Evolutionary conservation across 2,329 filamentous ascomycete species (phyloP).

Genomic region (Nemania sp.): DNA sequence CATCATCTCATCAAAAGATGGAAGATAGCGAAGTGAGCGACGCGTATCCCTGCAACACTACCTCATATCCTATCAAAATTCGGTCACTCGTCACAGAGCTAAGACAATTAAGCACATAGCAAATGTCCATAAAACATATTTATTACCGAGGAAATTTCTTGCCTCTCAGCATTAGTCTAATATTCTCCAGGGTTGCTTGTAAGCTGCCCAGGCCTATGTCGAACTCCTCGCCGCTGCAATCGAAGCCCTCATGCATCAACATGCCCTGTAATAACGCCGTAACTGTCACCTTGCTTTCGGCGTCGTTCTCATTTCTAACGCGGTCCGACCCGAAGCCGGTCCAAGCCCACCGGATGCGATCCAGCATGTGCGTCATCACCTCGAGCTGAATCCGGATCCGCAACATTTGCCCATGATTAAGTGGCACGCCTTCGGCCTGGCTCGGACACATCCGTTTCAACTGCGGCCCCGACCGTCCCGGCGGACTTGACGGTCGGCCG

Average conservation of each 20-base stretch:
- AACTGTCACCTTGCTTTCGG: neutral
- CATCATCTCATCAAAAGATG: no score
- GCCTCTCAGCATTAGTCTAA: neutral
- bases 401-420: neutral
- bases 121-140: no score
- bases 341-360: neutral
- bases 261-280: neutral
- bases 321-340: neutral
- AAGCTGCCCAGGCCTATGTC: neutral
- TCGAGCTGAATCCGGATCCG: neutral
- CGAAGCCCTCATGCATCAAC: neutral
- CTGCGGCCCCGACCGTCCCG: neutral
- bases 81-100: no score
- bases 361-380: neutral
- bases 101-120: no score
- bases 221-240: neutral
- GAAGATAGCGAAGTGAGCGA: no score
- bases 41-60: no score
- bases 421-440: neutral
- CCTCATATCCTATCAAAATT: no score
- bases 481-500: no score
- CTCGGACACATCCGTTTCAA: neutral
- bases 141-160: neutral
- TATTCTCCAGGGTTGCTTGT: neutral
- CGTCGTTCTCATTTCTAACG: neutral